phyloP scores from a whole-genome alignment of 257 asterid species.

The Jaltomata sinuosa region DNA sequence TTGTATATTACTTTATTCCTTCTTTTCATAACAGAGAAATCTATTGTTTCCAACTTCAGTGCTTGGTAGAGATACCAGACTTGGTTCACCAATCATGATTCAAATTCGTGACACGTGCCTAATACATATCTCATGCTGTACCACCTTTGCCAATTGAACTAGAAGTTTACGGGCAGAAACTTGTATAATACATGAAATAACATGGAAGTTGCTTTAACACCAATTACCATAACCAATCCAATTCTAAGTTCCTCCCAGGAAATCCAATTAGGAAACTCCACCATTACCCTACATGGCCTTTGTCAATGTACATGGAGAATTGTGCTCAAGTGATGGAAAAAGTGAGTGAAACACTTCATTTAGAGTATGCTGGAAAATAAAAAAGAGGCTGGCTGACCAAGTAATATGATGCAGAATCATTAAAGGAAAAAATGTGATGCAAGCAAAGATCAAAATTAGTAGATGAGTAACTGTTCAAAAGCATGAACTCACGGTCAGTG shows the following conservation, averaged over 20 bases:
- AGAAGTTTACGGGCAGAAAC: background rate
- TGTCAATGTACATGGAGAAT: background rate
- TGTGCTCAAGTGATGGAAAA: background rate
- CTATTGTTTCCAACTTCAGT: background rate
- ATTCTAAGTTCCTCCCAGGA: background rate
- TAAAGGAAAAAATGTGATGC: background rate
- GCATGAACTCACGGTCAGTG: slow-evolving; percentile 61
- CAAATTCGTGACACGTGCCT: background rate
- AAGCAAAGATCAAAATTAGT: background rate
- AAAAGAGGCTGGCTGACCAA: background rate
- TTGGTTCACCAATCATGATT: background rate
- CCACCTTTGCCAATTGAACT: background rate
- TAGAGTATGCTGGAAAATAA: background rate
- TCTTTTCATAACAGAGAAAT: background rate
- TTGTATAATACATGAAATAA: background rate
- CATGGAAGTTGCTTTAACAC: background rate
- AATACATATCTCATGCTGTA: background rate
- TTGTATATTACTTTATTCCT: background rate
- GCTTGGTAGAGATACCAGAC: background rate
- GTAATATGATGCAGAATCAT: background rate
- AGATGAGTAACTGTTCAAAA: background rate
- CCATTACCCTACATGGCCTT: background rate
- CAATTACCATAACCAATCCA: background rate
- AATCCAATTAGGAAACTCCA: background rate
- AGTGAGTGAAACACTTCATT: background rate